These are phyloP conservation scores for Physcomitrellopsis africana DNA, from an alignment of 225 moss, liverwort and hornwort species.

Conservation along the genomic window DNA sequence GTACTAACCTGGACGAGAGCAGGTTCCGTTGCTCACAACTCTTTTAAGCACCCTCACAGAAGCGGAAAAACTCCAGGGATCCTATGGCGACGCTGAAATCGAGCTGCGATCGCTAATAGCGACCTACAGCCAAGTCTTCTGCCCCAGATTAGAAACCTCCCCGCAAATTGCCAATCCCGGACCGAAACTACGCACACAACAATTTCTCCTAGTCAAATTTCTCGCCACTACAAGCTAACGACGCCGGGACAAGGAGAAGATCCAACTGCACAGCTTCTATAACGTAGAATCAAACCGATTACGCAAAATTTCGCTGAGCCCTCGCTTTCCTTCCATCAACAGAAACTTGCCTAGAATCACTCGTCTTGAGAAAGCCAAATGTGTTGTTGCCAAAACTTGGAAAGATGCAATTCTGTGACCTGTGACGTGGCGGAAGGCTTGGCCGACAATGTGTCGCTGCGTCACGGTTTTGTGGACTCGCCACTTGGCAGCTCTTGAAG, in stretches of 20 bases:
- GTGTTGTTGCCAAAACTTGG: too few relatives aligned
- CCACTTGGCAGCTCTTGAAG: background rate
- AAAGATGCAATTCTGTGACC: background rate
- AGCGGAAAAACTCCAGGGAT: background rate
- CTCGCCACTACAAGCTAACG: background rate
- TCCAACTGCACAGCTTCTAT: background rate
- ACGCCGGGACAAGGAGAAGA: background rate
- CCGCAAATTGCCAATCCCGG: background rate
- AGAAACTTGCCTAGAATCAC: background rate
- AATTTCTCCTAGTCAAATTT: background rate
- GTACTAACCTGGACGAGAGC: background rate
- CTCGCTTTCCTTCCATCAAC: too few relatives aligned
- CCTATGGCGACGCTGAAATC: background rate
- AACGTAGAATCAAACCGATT: background rate
- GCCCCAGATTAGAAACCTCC: background rate
- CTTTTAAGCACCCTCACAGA: background rate
- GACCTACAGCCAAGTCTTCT: background rate
- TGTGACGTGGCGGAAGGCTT: too few relatives aligned
- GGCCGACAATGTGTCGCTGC: too few relatives aligned
- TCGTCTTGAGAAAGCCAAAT: background rate
- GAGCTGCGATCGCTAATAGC: background rate
- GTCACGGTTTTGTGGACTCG: background rate
- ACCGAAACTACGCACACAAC: background rate
- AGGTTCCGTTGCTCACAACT: background rate
- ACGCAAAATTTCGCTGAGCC: background rate